Evolutionary conservation across 495 filamentous ascomycete genomes (phyloP), one percentile per base, ranked within the genome.

Genomic region (Cladorrhinum samala): DNA sequence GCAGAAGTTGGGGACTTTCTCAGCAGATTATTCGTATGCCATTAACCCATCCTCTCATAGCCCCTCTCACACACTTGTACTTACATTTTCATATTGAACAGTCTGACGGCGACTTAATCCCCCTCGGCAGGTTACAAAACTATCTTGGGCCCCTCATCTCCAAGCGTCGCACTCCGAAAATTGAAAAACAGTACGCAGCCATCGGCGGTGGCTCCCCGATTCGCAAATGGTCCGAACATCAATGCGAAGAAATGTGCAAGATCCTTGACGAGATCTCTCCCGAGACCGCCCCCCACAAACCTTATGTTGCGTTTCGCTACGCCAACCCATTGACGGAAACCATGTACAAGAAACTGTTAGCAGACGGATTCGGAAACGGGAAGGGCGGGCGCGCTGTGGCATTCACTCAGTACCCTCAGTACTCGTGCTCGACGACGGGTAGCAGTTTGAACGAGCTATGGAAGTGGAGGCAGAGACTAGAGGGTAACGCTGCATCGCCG

Each of bases 381-480:
- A 87, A 83, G 54, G 90, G 90, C 11, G 91, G 91, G 1, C 82
- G 94, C 47, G 94, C 94, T 3, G 89, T 99, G 6, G 94, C 94
- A 2, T 99, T 97, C 68, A 95, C 93, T 3, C 94, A 99, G 67
- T 99, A 99, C 60, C 94, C 94, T 18, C 94, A 99, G 66, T 99
- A 99, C 67, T 93, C 88, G n/a, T 99, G 94, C 71, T 95, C 89
- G 20, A 99, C 94, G 6, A 99, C 94, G 1, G 94, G 94, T 33
- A 95, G 89, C 70, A 93, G 88, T 43, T 68, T 99, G 49, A 99
- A 97, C 62, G 94, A 99, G 72, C 66, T 99, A 39, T 99, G 94
- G 94, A 95, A 91, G 70, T 94, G 91, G 88, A 77, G 90, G 52
- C 87, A 86, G 59, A 81, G 91, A 55, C 69, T 96, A 53, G 94